Evolutionary conservation across 257 asterid genomes (phyloP), one percentile per base, ranked within the genome.

Genomic region (Petunia secreta): DNA sequence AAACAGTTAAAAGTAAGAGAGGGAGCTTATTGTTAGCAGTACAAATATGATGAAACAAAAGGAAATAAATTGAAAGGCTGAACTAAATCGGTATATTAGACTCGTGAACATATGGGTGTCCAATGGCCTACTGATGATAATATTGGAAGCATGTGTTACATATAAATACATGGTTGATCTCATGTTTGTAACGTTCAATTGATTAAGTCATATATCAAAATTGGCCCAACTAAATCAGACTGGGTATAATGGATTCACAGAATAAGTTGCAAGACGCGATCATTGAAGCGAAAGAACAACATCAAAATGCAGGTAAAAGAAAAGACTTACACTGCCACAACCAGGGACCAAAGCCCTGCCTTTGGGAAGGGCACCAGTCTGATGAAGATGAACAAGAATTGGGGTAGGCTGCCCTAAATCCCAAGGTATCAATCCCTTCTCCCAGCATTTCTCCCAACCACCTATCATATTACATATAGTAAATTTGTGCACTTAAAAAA

Each of bases 261-360:
- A 50, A 46, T 58, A 69, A 66, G 54, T 4, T 40, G 52, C 5
- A n/a, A 43, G 55, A n/a, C 38, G 41, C 75, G 43, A 65, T 6
- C 25, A 40, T 1, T 14, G 68, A 63, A 36, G 68, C 66, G 25
- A 34, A 36, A 34, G n/a, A 8, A 63, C 43, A 63, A 63, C 68
- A 57, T 57, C 36, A 57, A 6, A 8, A 57, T 15, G 63, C 6
- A 57, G 37, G 8, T 37, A 48, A 2, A 46, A 65, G n/a, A 52
- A 37, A 43, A 69, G 15, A 85, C 97, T 85, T 80, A 94, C 98
- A 82, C 88, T 80, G 80, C 98, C 98, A 83, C 98, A 94, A 38
- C 98, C 98, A 84, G 98, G 98, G 81, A 94, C 52, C 85, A 94
- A 86, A 77, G 91, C 94, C 85, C 91, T 87, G 83, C 98, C 98